Conservation (phyloP, 441 rosid genomes). For the Syzygium malaccense region DNA sequence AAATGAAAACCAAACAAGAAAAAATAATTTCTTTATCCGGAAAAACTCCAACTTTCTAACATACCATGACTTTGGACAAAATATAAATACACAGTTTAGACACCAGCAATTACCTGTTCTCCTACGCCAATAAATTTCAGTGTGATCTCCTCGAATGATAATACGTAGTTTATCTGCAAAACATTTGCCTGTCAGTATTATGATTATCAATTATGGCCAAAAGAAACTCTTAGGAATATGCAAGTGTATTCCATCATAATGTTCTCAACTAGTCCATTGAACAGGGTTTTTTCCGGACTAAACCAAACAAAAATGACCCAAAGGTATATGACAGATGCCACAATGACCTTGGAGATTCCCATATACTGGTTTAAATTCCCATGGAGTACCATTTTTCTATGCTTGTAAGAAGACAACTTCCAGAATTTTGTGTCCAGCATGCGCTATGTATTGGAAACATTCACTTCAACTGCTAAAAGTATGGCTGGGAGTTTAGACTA, state of each 20-base stretch:
- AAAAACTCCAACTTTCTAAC: neutral
- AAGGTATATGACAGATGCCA: neutral
- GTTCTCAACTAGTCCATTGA: neutral
- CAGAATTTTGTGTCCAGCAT: neutral
- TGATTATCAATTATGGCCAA: neutral
- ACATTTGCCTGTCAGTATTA: slow-evolving; percentile 10
- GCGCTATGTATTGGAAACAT: neutral
- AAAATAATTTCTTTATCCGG: neutral
- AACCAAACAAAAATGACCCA: neutral
- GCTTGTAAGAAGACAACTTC: neutral
- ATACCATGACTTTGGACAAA: neutral
- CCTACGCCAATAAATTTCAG: slow-evolving; percentile 80
- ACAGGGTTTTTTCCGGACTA: neutral
- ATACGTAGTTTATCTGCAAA: slow-evolving; percentile 72
- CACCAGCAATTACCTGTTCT: slow-evolving; percentile 59
- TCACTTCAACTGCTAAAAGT: neutral
- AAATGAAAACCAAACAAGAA: neutral
- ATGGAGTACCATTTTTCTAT: neutral
- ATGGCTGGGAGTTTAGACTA: neutral
- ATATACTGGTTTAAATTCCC: neutral
- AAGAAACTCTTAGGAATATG: neutral
- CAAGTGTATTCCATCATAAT: neutral
- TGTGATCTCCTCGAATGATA: slow-evolving; percentile 97
- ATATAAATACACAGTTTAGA: neutral
- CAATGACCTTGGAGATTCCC: neutral